Evolutionary conservation across 2,329 filamentous ascomycete genomes (phyloP).

Genomic region (Endoconidiophora laricicola): DNA sequence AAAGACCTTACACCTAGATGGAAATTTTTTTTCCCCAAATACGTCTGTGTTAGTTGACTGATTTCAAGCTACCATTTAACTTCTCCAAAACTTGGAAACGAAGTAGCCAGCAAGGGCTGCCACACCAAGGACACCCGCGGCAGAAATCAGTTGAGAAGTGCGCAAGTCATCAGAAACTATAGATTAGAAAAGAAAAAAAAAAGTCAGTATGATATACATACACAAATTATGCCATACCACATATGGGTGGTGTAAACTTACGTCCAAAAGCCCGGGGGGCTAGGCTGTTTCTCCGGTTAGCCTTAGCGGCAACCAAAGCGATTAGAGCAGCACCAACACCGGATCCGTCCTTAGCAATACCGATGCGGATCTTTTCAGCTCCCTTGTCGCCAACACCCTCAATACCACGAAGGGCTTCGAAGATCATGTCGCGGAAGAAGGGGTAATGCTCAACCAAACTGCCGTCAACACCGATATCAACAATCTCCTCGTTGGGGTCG

Average conservation of each 20-base stretch:
- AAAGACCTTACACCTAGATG: no score
- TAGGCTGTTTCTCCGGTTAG: slow-evolving; percentile 10
- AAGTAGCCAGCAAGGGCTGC: slow-evolving; percentile 23
- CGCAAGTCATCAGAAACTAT: slow-evolving; percentile 20
- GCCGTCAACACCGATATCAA: slow-evolving; percentile 88
- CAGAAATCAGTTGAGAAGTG: slow-evolving; percentile 19
- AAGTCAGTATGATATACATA: neutral
- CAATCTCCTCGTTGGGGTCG: slow-evolving; percentile 47
- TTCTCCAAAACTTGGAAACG: slow-evolving; percentile 13
- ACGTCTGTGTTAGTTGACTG: neutral
- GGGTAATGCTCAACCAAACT: slow-evolving; percentile 93
- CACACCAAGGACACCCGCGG: slow-evolving; percentile 22
- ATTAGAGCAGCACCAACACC: slow-evolving; percentile 69
- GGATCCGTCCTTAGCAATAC: slow-evolving; percentile 91
- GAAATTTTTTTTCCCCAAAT: no score
- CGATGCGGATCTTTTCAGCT: slow-evolving; percentile 77
- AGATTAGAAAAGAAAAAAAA: neutral
- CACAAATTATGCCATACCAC: neutral
- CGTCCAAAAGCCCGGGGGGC: slow-evolving; percentile 8
- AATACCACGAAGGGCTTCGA: slow-evolving; percentile 62
- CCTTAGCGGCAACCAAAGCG: slow-evolving; percentile 60
- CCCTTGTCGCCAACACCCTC: slow-evolving; percentile 61
- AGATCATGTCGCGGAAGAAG: slow-evolving; percentile 73
- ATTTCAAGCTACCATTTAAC: no score
- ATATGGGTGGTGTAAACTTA: neutral